Base-by-base conservation (phyloP, 2,329 filamentous ascomycete genomes). In the Furcasterigmium furcatum region DNA sequence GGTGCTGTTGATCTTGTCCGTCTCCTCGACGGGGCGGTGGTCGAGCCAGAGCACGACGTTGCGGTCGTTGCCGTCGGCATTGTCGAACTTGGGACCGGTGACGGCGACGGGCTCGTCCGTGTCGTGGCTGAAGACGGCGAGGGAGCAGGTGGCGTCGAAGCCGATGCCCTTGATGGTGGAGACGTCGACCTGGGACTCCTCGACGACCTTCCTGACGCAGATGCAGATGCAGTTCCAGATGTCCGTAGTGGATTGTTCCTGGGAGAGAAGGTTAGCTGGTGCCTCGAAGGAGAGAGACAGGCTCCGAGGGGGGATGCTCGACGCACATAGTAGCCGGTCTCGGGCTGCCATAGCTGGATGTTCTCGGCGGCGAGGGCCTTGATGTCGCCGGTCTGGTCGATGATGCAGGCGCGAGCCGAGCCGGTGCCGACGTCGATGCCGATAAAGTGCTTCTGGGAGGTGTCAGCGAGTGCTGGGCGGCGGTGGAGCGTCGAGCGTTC, bases 31-130 rank as follows among this genome's bases (percentile, higher is more conserved):
- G 1, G 94, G 90, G 32, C 94, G 84, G 67, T 99, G 94, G 67
- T 99, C 94, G 46, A 99, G 85, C 94, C 94, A 99, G 20, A 99
- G 76, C 47, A 99, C 91, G 58, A 99, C 88, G 62, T 99, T 99
- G 55, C 91, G 88, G 64, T 96, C 90, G 56, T 91, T 87, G 45
- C 82, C 84, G 55, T 85, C 80, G 55, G 87, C 84, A 56, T 87
- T 80, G 46, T 55, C 46, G 58, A 96, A 97, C 56, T 88, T 82
- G 3, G 91, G 91, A 0, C 88, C 89, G 2, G 91, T 96, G 19
- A 99, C 89, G n/a, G 87, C 79, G 40, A 96, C 77, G 3, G 94
- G 94, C 67, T 95, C 88, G 64, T 96, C 87, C 4, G 89, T 95
- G 57, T 96, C 90, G 60, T 88, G 76, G 45, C 85, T 79, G 70